These are phyloP conservation scores for Adansonia gregorii DNA, from an alignment of 441 rosid species.

Conservation along the genomic window DNA sequence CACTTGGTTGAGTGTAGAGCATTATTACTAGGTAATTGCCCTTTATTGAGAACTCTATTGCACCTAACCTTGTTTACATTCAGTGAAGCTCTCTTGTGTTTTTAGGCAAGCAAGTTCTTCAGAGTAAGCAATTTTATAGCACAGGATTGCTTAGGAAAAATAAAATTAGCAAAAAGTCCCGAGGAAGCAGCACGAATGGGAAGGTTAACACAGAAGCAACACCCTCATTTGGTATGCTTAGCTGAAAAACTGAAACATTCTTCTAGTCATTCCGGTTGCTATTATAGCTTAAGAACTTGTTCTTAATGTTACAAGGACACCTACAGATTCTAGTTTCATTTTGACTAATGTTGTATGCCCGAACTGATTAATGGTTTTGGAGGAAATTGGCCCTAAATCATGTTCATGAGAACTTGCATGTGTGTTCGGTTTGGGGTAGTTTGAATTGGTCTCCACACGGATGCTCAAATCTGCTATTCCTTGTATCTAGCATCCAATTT, in stretches of 20 bases:
- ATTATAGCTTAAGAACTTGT: neutral
- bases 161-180: slow-evolving; percentile 70
- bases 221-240: slow-evolving; percentile 63
- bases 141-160: slow-evolving; percentile 60
- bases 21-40: slow-evolving; percentile 75
- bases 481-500: neutral
- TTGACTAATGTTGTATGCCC: neutral
- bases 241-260: neutral
- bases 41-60: slow-evolving; percentile 23
- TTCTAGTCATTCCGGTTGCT: slow-evolving; percentile 6
- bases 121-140: slow-evolving; percentile 62
- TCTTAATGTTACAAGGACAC: neutral
- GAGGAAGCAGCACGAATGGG: slow-evolving; percentile 91
- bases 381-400: slow-evolving; percentile 4
- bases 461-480: neutral
- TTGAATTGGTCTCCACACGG: slow-evolving; percentile 1
- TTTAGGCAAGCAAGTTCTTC: slow-evolving; percentile 76
- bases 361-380: neutral
- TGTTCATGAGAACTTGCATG: neutral
- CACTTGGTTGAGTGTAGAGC: slow-evolving; percentile 84
- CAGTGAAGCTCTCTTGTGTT: slow-evolving; percentile 16
- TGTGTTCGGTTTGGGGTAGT: neutral
- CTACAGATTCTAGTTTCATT: slow-evolving; percentile 5
- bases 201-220: slow-evolving; percentile 64
- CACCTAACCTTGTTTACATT: slow-evolving; percentile 26